Evolutionary conservation across 139 green algal genomes (phyloP).

Genomic region (Chlorokybus atmophyticus): DNA sequence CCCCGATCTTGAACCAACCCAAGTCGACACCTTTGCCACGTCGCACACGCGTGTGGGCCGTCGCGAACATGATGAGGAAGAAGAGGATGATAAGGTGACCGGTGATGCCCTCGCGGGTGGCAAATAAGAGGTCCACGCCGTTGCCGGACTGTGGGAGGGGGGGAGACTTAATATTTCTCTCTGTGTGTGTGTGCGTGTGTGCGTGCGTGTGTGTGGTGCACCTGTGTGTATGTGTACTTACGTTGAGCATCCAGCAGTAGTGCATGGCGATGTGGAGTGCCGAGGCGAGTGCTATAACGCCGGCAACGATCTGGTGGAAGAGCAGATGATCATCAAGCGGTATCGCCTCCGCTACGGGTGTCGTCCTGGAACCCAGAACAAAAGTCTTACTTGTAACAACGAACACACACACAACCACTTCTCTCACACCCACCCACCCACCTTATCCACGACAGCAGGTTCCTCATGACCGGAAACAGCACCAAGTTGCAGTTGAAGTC

Average conservation of each 20-base stretch:
- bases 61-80: constrained; percentile 5
- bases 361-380: too few species aligned
- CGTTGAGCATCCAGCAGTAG: neutral
- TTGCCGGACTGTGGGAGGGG: neutral
- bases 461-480: too few species aligned
- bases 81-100: neutral
- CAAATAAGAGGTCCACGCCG: neutral
- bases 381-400: too few species aligned
- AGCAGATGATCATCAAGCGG: constrained; percentile 6
- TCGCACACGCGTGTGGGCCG: neutral
- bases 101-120: neutral
- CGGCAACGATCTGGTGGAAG: constrained; percentile 1
- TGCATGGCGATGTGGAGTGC: constrained; percentile 2
- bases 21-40: neutral
- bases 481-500: too few species aligned
- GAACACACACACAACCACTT: too few species aligned
- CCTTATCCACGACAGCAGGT: too few species aligned
- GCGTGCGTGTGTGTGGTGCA: neutral
- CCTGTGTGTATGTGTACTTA: neutral
- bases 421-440: too few species aligned
- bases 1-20: neutral
- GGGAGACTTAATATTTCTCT: neutral
- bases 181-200: neutral
- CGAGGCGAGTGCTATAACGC: neutral
- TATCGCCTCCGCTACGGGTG: neutral